phyloP scores from a whole-genome alignment of 1,139 yeast genomes.

The Sugiyamaella xylanicola region DNA sequence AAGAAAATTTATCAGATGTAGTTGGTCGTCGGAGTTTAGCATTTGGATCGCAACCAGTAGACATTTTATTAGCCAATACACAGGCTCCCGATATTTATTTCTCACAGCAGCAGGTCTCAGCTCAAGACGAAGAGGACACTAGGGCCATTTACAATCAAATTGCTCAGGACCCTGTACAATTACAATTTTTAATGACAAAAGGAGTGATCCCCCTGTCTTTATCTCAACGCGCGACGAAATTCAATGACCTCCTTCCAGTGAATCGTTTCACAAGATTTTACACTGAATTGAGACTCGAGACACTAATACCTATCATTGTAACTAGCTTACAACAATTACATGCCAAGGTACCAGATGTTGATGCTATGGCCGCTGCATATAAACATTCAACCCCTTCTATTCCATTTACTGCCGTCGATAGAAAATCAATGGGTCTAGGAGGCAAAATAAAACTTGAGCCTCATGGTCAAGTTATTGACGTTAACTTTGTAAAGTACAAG shows the following conservation, averaged over 20 bases:
- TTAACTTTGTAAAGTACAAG: slow-evolving; percentile 54
- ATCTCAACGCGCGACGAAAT: slow-evolving; percentile 38
- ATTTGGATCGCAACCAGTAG: slow-evolving; percentile 20
- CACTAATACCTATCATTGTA: slow-evolving; percentile 46
- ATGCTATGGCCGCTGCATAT: slow-evolving; percentile 26
- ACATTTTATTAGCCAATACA: slow-evolving; percentile 5
- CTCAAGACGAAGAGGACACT: slow-evolving; percentile 29
- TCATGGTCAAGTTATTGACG: slow-evolving; percentile 33
- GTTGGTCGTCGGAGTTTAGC: slow-evolving; percentile 5
- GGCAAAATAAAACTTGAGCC: slow-evolving; percentile 52
- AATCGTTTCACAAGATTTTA: slow-evolving; percentile 55
- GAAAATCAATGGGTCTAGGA: slow-evolving; percentile 49
- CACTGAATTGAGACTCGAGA: slow-evolving; percentile 48
- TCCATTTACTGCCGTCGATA: slow-evolving; percentile 50
- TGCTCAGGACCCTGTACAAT: slow-evolving; percentile 52
- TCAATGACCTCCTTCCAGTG: slow-evolving; percentile 42
- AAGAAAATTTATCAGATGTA: slow-evolving; percentile 48
- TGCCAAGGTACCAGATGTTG: slow-evolving; percentile 34
- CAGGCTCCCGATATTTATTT: slow-evolving; percentile 19
- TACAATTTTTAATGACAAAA: slow-evolving; percentile 48
- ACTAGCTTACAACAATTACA: slow-evolving; percentile 49
- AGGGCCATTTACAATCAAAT: slow-evolving; percentile 44
- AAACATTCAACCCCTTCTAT: slow-evolving; percentile 36
- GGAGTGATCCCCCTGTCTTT: slow-evolving; percentile 35
- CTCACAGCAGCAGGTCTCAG: slow-evolving; percentile 26